These are phyloP conservation scores for Fomitopsis pulvina DNA, from an alignment of 768 basidiomycete species.

Conservation along the genomic window DNA sequence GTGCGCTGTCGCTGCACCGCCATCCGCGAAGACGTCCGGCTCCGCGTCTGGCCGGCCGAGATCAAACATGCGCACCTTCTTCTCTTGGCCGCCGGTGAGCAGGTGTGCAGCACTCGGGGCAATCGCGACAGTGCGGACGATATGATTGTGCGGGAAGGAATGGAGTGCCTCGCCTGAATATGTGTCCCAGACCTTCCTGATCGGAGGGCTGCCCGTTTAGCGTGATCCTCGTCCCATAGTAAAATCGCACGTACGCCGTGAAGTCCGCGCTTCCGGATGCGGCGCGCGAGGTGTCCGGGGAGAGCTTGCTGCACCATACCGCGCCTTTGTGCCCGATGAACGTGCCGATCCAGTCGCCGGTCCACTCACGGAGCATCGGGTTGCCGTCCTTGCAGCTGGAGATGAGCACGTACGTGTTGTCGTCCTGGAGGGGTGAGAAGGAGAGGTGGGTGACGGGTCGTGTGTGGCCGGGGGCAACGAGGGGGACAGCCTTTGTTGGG, in stretches of 20 bases:
- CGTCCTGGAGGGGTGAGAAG: slow-evolving; percentile 81
- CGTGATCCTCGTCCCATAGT: background rate
- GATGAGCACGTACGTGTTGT: slow-evolving; percentile 83
- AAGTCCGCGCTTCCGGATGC: slow-evolving; percentile 96
- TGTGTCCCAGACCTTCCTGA: slow-evolving; percentile 94
- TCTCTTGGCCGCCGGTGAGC: slow-evolving; percentile 93
- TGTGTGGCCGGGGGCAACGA: slow-evolving; percentile 82
- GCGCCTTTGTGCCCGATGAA: slow-evolving; percentile 90
- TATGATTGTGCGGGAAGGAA: slow-evolving; percentile 98
- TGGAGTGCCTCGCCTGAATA: slow-evolving; percentile 82
- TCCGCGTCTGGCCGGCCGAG: slow-evolving; percentile 81
- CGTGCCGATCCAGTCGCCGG: slow-evolving; percentile 97
- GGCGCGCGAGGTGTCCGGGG: slow-evolving; percentile 76
- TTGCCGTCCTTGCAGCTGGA: slow-evolving; percentile 99
- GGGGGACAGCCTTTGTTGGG: slow-evolving; percentile 55
- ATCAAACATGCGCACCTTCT: slow-evolving; percentile 95
- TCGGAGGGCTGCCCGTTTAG: slow-evolving; percentile 9
- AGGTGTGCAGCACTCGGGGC: slow-evolving; percentile 65
- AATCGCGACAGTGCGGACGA: slow-evolving; percentile 91
- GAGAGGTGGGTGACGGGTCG: slow-evolving; percentile 90
- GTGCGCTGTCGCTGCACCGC: slow-evolving; percentile 55
- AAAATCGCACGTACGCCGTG: slow-evolving; percentile 67
- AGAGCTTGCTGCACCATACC: slow-evolving; percentile 95
- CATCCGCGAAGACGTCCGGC: slow-evolving; percentile 69
- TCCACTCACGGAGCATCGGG: slow-evolving; percentile 95